Conservation (phyloP, 352 stramenopile genomes). For the Blastocystis sp. region DNA sequence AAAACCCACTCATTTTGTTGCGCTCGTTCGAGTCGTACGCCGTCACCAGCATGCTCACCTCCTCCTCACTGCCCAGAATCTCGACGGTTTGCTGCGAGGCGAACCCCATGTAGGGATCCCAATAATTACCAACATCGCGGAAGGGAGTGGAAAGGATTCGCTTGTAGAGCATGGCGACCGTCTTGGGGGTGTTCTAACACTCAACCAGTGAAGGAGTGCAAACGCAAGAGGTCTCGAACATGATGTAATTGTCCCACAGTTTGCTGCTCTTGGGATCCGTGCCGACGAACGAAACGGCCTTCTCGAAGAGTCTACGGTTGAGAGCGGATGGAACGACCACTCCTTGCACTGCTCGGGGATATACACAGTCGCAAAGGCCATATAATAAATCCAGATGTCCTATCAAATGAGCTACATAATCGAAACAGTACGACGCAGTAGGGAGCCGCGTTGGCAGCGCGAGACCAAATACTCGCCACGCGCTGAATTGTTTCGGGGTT, state of each 20-base stretch:
- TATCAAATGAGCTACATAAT: not conserved
- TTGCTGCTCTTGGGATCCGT: slow-evolving; percentile 52
- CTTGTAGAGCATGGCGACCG: slow-evolving; percentile 23
- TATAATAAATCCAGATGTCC: slow-evolving; percentile 68
- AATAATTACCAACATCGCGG: slow-evolving; percentile 47
- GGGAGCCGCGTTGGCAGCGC: slow-evolving; percentile 23
- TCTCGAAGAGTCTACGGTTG: slow-evolving; percentile 55
- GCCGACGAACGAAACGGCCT: slow-evolving; percentile 47
- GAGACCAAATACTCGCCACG: slow-evolving; percentile 54
- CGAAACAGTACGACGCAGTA: slow-evolving; percentile 36
- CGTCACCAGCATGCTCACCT: slow-evolving; percentile 34
- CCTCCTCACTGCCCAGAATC: slow-evolving; percentile 28
- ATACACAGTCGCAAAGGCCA: slow-evolving; percentile 53
- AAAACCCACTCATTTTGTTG: slow-evolving; percentile 24
- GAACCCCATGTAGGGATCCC: slow-evolving; percentile 65
- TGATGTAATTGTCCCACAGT: slow-evolving; percentile 56
- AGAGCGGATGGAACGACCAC: not conserved
- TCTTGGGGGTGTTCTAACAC: slow-evolving; percentile 41
- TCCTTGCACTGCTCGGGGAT: not conserved
- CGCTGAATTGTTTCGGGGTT: slow-evolving; percentile 19
- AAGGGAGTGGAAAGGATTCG: slow-evolving; percentile 49
- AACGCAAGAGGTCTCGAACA: slow-evolving; percentile 65
- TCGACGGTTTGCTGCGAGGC: slow-evolving; percentile 57
- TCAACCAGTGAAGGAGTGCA: not conserved
- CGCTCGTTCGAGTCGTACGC: slow-evolving; percentile 14